Evolutionary conservation across 2,329 filamentous ascomycete species (phyloP).

Genomic region (Ophiostoma pallidulum): DNA sequence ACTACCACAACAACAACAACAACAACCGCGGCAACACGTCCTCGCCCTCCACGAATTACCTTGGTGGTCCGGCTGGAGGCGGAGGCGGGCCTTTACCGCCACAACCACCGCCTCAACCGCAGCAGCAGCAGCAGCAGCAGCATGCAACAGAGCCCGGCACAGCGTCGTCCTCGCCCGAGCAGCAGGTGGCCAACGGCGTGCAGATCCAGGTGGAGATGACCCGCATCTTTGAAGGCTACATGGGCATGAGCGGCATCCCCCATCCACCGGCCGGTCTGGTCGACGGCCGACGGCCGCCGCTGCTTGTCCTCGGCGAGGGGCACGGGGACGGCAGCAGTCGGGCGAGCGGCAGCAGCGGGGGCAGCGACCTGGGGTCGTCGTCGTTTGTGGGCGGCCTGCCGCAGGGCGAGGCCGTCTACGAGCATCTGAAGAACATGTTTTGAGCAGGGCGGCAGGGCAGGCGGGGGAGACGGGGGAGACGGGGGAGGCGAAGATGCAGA

Average conservation of each 20-base stretch:
- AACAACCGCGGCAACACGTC: not conserved
- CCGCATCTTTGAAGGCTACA: conserved; percentile 35
- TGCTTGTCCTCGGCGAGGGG: not conserved
- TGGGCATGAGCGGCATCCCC: conserved; percentile 16
- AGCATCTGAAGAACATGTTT: conserved; percentile 12
- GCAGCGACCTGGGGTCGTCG: too few relatives aligned
- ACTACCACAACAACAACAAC: conserved; percentile 5
- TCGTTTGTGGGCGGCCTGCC: not conserved
- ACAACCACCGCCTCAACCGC: not conserved
- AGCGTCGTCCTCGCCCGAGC: not conserved
- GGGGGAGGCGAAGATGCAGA: too few relatives aligned
- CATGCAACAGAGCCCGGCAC: not conserved
- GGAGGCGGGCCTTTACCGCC: not conserved
- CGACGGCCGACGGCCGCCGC: not conserved
- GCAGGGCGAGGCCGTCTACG: conserved; percentile 4
- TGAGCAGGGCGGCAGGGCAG: too few relatives aligned
- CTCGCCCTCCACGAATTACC: not conserved
- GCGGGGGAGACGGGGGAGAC: too few relatives aligned
- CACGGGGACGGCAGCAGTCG: not conserved
- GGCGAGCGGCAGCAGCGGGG: not conserved
- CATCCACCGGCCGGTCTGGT: not conserved
- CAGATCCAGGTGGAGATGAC: conserved; percentile 47
- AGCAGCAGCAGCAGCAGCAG: not conserved
- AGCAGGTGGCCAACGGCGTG: conserved; percentile 33
- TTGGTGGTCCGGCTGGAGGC: not conserved